Conservation (phyloP, 345 rosid species). For the Sonneratia caseolaris region DNA sequence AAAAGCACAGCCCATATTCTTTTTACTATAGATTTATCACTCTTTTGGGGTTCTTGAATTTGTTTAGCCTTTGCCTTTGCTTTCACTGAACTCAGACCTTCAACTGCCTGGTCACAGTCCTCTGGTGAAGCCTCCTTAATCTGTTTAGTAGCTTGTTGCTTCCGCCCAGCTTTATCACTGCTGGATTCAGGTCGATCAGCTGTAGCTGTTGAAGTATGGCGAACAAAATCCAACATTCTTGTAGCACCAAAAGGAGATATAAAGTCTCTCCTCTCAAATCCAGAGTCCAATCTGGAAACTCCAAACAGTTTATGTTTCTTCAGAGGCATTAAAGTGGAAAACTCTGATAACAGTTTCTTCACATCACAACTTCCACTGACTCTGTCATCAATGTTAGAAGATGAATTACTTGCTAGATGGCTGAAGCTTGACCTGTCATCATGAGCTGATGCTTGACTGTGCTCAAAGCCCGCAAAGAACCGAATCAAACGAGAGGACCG, state of each 20-base stretch:
- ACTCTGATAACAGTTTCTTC: not conserved
- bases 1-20: constrained; percentile 50
- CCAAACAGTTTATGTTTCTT: constrained; percentile 15
- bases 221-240: constrained; percentile 26
- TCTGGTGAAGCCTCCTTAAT: constrained; percentile 82
- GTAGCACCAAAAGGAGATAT: constrained; percentile 29
- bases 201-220: constrained; percentile 44
- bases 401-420: constrained; percentile 12
- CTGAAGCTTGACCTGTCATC: constrained; percentile 15
- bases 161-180: constrained; percentile 29
- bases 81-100: constrained; percentile 68
- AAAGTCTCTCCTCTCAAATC: constrained; percentile 25
- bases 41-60: constrained; percentile 50
- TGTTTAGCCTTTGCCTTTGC: constrained; percentile 88
- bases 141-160: constrained; percentile 34
- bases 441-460: constrained; percentile 18
- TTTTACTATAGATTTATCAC: constrained; percentile 38
- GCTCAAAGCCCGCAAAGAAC: constrained; percentile 28
- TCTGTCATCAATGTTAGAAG: constrained; percentile 17
- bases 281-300: constrained; percentile 23
- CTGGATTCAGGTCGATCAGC: constrained; percentile 43
- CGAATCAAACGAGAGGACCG: constrained; percentile 26
- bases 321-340: constrained; percentile 2
- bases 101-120: constrained; percentile 95
- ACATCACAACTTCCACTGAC: constrained; percentile 13